These are phyloP conservation scores for Cercospora citrullina DNA, from an alignment of 2,329 filamentous ascomycete genomes.

Conservation along the genomic window DNA sequence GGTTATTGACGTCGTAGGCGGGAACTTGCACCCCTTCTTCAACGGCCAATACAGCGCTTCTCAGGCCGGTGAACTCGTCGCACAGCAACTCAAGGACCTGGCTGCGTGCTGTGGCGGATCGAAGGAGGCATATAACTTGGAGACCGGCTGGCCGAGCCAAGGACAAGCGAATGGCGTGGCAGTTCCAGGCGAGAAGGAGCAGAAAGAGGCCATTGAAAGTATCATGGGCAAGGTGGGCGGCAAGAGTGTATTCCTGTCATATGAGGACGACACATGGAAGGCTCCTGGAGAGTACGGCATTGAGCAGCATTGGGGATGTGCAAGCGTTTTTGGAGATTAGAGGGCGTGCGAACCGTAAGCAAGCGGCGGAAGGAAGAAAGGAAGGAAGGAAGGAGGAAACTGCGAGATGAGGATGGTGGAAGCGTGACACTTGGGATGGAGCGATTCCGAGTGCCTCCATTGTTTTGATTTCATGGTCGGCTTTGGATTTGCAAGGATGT, in stretches of 20 bases:
- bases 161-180: slow-evolving; percentile 72
- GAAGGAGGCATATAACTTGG: slow-evolving; percentile 76
- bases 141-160: slow-evolving; percentile 82
- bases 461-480: neutral
- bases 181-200: slow-evolving; percentile 65
- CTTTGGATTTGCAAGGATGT: neutral
- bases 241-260: slow-evolving; percentile 79
- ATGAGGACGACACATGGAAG: slow-evolving; percentile 82
- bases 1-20: slow-evolving; percentile 74
- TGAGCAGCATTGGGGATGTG: slow-evolving; percentile 79
- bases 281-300: slow-evolving; percentile 64
- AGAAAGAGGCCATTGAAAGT: slow-evolving; percentile 68
- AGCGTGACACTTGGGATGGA: neutral
- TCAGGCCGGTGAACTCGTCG: slow-evolving; percentile 74
- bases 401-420: neutral
- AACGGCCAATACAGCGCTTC: slow-evolving; percentile 65
- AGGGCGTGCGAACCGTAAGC: neutral
- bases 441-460: neutral
- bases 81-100: slow-evolving; percentile 70
- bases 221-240: slow-evolving; percentile 67
- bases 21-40: slow-evolving; percentile 95
- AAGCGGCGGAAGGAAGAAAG: neutral
- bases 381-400: neutral
- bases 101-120: slow-evolving; percentile 64
- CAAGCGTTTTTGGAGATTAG: slow-evolving; percentile 31